Conservation (phyloP, 225 moss, liverwort and hornwort species). For the Antitrichia curtipendula region DNA sequence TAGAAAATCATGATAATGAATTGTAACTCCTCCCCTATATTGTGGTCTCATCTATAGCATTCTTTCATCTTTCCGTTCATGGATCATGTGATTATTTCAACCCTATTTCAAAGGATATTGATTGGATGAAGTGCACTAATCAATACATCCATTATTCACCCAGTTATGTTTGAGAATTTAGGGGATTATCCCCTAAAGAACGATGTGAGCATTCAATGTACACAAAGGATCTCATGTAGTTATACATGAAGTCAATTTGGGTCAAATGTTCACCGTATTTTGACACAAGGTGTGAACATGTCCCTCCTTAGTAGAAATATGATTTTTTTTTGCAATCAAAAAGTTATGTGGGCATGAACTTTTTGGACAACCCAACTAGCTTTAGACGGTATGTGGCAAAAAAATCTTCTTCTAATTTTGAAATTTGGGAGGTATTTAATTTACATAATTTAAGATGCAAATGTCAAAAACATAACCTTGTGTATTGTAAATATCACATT, state of each 20-base stretch:
- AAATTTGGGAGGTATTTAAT: neutral
- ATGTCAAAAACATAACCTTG: too few species aligned
- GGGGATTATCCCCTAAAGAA: rapidly evolving
- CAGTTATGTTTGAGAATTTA: neutral
- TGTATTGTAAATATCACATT: too few species aligned
- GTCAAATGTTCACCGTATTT: neutral
- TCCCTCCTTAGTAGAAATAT: neutral
- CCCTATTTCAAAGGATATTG: neutral
- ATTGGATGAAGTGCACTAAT: neutral
- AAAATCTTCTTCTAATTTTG: neutral
- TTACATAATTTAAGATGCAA: neutral
- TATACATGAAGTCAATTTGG: rapidly evolving
- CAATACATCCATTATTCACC: neutral
- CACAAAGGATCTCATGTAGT: rapidly evolving
- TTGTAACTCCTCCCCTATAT: neutral
- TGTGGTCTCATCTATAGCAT: neutral
- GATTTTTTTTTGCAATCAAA: neutral
- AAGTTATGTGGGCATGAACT: neutral
- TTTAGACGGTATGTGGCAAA: neutral
- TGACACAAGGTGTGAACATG: neutral
- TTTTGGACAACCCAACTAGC: rapidly evolving
- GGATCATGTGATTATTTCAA: neutral
- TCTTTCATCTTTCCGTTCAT: neutral
- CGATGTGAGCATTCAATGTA: rapidly evolving
- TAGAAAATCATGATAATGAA: neutral